Evolutionary conservation across 2,329 filamentous ascomycete genomes (phyloP).

Genomic region (Fusarium circinatum): DNA sequence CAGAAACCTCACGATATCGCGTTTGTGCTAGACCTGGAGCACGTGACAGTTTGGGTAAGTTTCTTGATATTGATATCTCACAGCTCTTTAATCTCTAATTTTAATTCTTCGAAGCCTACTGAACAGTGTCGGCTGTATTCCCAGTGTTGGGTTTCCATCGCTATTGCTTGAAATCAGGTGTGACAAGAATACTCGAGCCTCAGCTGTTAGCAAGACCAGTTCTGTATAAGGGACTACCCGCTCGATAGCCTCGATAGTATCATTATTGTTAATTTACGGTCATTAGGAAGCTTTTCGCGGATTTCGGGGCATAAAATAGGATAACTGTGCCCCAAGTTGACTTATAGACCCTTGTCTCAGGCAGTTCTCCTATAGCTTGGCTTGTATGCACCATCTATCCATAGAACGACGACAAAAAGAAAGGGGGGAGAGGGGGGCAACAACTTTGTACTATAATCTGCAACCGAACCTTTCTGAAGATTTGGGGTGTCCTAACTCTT

Average conservation of each 20-base stretch:
- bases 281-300: too few species aligned
- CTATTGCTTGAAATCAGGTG: neutral
- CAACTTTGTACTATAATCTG: neutral
- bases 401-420: neutral
- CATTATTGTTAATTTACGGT: too few species aligned
- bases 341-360: neutral
- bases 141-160: neutral
- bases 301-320: neutral
- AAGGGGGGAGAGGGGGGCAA: too few species aligned
- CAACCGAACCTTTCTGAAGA: too few species aligned
- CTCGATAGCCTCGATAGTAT: neutral
- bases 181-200: neutral
- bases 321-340: neutral
- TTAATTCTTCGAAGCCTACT: neutral
- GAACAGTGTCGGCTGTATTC: neutral
- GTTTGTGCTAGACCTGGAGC: conserved; percentile 11
- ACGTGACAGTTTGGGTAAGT: conserved; percentile 17
- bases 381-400: neutral
- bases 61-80: neutral
- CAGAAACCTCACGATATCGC: conserved; percentile 14
- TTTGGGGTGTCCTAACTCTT: neutral
- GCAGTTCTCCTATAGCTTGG: neutral
- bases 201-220: neutral
- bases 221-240: neutral
- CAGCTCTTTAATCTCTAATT: neutral